Percentiles rank a stretch among this genome's conserved stretches.
Evolutionary conservation across 2,329 filamentous ascomycete species (phyloP).

Genomic region (Aspergillus cejpii): DNA sequence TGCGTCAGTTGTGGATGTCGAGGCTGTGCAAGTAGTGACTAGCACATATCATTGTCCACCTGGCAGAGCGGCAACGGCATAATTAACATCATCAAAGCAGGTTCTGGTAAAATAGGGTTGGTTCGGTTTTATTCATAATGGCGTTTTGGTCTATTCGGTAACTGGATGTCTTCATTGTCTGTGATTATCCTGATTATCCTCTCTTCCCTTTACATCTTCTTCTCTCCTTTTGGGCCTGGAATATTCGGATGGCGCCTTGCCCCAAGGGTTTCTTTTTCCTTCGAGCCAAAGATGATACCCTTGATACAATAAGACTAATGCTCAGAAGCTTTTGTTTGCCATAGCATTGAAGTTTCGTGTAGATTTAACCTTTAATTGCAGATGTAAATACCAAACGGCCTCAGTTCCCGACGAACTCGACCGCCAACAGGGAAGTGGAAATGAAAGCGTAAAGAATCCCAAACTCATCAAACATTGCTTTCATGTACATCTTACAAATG

Average conservation of each 20-base stretch:
- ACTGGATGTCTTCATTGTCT: not conserved
- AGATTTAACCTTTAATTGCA: not conserved
- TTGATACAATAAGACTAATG: conserved; percentile 4
- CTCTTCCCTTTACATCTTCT: not conserved
- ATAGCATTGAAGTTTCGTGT: not conserved
- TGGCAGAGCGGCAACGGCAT: not conserved
- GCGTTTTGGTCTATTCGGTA: not conserved
- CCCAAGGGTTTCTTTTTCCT: not conserved
- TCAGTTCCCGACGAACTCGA: conserved; percentile 18
- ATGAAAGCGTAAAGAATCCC: conserved; percentile 17
- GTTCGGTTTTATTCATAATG: conserved; percentile 1
- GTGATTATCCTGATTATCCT: too few species aligned
- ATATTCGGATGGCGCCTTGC: not conserved
- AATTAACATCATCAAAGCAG: not conserved
- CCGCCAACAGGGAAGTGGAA: conserved; percentile 13
- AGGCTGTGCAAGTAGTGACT: conserved; percentile 83
- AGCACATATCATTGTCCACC: conserved; percentile 4
- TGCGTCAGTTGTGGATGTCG: conserved; percentile 93
- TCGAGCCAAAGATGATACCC: conserved; percentile 17
- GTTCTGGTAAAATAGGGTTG: conserved; percentile 2
- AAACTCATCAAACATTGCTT: conserved; percentile 31
- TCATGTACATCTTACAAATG: conserved; percentile 37
- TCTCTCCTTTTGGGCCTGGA: not conserved
- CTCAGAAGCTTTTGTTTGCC: not conserved
- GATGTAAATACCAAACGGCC: not conserved